Base-by-base conservation (phyloP, 345 rosid species). In the Trapa incisa region DNA sequence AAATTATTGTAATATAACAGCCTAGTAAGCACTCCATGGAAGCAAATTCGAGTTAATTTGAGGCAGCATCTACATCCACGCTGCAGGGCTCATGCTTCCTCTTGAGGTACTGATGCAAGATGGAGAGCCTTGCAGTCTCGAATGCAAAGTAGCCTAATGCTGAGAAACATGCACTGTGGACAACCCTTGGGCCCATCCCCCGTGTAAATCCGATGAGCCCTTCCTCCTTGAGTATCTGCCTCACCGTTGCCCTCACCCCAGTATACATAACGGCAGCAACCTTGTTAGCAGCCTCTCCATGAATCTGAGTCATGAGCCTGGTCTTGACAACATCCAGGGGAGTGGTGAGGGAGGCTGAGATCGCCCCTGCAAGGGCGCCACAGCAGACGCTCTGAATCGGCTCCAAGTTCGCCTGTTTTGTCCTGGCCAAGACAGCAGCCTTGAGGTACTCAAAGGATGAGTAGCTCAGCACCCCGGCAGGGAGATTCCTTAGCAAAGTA, bases 291-390 rank as follows among this genome's bases (percentile, higher is more conserved):
- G 79, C 78, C 48, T 84, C 91, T 13, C 69, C 73, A 3, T 76
- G 84, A 71, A 78, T 79, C 83, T 90, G 96, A 3, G 98, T 90
- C 97, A 93, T 93, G 80, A 93, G 65, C 84, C 98, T 81, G 6
- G 97, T 93, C 82, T 93, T 93, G 11, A 93, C 86, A 77, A 88
- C 98, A 71, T 93, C 96, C 56, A 93, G 76, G 0, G 97, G 98
- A 0, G 98, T 93, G 0, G 98, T 90, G 61, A 93, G 9, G 0
- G 97, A 84, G 11, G 97, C 96, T 0, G 95, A 90, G n/a, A 93
- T 88, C 1, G 96, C 96, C 58, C 98, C 98, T 8, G 97, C 96
- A 68, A 93, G 75, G 3, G 97, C 96, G 0, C 98, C 96, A 63
- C 96, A 90, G 37, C 83, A 82, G 48, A 93, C 89, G 50, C 96